These are phyloP conservation scores for Polyporus tsugae DNA, from an alignment of 1,284 basidiomycete genomes.

Conservation along the genomic window DNA sequence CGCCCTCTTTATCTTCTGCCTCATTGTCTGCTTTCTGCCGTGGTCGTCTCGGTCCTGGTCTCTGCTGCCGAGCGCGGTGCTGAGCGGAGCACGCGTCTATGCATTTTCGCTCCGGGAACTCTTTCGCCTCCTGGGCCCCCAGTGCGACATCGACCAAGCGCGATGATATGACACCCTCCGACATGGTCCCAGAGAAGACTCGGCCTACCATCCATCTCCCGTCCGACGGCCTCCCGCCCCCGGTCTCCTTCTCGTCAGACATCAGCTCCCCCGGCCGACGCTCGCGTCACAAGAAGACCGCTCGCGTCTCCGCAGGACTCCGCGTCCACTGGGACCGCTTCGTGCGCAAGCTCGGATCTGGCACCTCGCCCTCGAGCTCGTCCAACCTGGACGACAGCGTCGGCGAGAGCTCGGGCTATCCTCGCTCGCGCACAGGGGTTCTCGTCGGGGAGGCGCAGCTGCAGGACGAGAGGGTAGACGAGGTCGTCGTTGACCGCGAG, in stretches of 20 bases:
- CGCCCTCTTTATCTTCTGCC: neutral
- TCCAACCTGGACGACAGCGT: constrained; percentile 50
- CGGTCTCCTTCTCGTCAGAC: constrained; percentile 29
- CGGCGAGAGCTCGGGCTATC: constrained; percentile 48
- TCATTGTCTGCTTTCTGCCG: neutral
- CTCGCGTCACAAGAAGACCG: constrained; percentile 41
- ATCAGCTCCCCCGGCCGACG: constrained; percentile 25
- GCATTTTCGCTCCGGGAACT: constrained; percentile 33
- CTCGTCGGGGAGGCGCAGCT: constrained; percentile 35
- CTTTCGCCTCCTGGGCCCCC: constrained; percentile 31
- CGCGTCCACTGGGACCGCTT: constrained; percentile 53
- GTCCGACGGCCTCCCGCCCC: constrained; percentile 29
- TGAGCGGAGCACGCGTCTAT: constrained; percentile 16
- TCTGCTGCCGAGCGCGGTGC: neutral
- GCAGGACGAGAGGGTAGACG: constrained; percentile 58
- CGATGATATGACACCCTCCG: constrained; percentile 30
- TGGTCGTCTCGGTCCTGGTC: neutral
- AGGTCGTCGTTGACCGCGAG: constrained; percentile 75
- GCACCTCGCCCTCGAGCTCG: constrained; percentile 52
- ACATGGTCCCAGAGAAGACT: constrained; percentile 24
- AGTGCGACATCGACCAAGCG: constrained; percentile 31
- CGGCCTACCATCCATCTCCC: constrained; percentile 17
- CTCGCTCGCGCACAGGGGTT: constrained; percentile 26
- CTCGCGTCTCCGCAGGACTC: constrained; percentile 47
- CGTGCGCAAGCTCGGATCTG: constrained; percentile 51